Evolutionary conservation across 805 yeast genomes (phyloP).

Genomic region (Priceomyces fermenticarens): DNA sequence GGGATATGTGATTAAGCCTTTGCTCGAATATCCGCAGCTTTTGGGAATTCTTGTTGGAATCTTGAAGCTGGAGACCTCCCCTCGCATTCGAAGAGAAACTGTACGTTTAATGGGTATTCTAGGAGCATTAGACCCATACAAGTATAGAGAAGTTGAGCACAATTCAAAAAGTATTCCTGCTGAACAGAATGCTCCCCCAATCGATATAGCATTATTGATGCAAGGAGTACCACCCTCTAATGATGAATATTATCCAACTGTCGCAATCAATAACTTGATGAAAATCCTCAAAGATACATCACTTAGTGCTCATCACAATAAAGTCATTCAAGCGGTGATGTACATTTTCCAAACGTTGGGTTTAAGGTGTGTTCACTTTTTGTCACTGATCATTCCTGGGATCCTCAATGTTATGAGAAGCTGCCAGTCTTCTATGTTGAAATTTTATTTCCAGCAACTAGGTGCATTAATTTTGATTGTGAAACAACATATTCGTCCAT

Average conservation of each 20-base stretch:
- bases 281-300: constrained; percentile 84
- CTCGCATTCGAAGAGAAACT: constrained; percentile 77
- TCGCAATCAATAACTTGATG: constrained; percentile 82
- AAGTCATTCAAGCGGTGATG: constrained; percentile 92
- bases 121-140: constrained; percentile 97
- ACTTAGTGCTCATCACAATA: constrained; percentile 79
- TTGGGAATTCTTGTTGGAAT: constrained; percentile 79
- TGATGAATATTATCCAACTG: constrained; percentile 94
- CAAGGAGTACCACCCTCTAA: constrained; percentile 90
- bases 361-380: constrained; percentile 81
- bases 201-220: constrained; percentile 87
- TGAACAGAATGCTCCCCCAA: constrained; percentile 84
- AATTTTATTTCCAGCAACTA: constrained; percentile 85
- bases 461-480: constrained; percentile 78
- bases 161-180: constrained; percentile 51
- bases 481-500: constrained; percentile 86
- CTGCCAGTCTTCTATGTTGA: constrained; percentile 75
- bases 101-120: constrained; percentile 86
- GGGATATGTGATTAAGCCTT: constrained; percentile 93
- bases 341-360: constrained; percentile 88
- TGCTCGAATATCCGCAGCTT: constrained; percentile 86
- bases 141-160: constrained; percentile 87
- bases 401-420: constrained; percentile 79
- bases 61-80: constrained; percentile 74
- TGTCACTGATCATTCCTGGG: constrained; percentile 86